These are phyloP conservation scores for Trichophyton simii DNA, from an alignment of 2,329 filamentous ascomycete genomes.

Conservation along the genomic window DNA sequence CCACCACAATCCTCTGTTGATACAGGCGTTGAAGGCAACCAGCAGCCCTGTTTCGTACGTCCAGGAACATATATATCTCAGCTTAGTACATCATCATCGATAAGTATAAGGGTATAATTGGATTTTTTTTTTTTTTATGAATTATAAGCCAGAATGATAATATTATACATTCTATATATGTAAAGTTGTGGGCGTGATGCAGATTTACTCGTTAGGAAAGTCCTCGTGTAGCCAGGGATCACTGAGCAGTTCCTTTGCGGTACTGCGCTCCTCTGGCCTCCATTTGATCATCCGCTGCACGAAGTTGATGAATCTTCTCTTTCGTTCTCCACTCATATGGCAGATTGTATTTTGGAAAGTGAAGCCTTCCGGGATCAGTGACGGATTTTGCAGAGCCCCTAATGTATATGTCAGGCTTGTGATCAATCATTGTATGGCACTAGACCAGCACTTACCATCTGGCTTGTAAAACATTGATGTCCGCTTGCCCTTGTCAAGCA, in stretches of 20 bases:
- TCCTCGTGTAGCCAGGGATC: slow-evolving; percentile 17
- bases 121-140: too few species aligned
- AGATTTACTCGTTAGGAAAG: background rate
- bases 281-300: slow-evolving; percentile 22
- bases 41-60: too few species aligned
- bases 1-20: too few species aligned
- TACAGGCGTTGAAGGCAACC: too few species aligned
- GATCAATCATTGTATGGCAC: slow-evolving; percentile 4
- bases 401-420: slow-evolving; percentile 8
- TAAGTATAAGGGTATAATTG: too few species aligned
- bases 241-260: slow-evolving; percentile 22
- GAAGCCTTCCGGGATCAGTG: slow-evolving; percentile 9
- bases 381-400: slow-evolving; percentile 13
- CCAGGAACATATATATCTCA: too few species aligned
- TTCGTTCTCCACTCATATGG: slow-evolving; percentile 20
- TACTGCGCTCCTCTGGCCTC: slow-evolving; percentile 23
- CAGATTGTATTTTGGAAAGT: slow-evolving; percentile 9
- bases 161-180: too few species aligned
- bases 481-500: slow-evolving; percentile 9
- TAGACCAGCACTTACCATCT: slow-evolving; percentile 17
- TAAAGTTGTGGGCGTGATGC: too few species aligned
- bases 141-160: too few species aligned
- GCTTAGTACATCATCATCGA: too few species aligned
- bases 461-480: slow-evolving; percentile 15
- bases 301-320: slow-evolving; percentile 22